Evolutionary conservation across 1,284 basidiomycete genomes (phyloP), one percentile per base, ranked within the genome.

Genomic region (Neonothopanus nambi): DNA sequence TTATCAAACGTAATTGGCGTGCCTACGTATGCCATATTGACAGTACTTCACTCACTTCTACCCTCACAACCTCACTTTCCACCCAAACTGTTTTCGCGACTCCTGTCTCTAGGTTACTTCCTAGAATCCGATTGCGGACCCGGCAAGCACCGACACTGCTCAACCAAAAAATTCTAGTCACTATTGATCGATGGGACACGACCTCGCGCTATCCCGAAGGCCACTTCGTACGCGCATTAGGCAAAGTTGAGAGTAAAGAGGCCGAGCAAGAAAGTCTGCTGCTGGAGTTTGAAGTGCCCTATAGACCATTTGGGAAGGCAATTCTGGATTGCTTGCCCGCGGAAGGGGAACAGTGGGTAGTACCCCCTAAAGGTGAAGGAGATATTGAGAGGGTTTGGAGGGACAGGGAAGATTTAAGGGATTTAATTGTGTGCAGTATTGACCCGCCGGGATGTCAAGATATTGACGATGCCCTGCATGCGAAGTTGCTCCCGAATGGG

Each of bases 381-480:
- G 62, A 67, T 0, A 68, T 69, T 4, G 66, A 71, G 43, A 72
- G 78, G 0, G 78, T 82, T 26, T 99, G 97, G 97, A 78, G 84
- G 58, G 89, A 91, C 61, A 78, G 97, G 57, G 87, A 92, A 67
- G 97, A 99, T 75, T 65, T 99, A 66, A 79, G 97, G 53, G 84
- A 89, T 50, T 71, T 98, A 63, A 78, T 90, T 43, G 85, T 99
- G 44, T 99, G 97, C 71, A 96, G 93, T 65, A 99, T 99, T 63
- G 97, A 99, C 72, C 96, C 96, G 2, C 95, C 93, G 12, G 95
- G 87, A 36, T 99, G 97, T 71, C 94, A 98, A 67, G 97, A 99
- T 72, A 99, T 99, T 40, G 97, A 99, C 67, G 97, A 99, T 70
- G 97, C 97, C 0, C 74, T 99, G n/a, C 97, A 99, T 70, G 97